Percentiles rank a stretch among this genome's conserved stretches.
Evolutionary conservation across 208 protist species (phyloP).

Genomic region (Naegleria gruberi): DNA sequence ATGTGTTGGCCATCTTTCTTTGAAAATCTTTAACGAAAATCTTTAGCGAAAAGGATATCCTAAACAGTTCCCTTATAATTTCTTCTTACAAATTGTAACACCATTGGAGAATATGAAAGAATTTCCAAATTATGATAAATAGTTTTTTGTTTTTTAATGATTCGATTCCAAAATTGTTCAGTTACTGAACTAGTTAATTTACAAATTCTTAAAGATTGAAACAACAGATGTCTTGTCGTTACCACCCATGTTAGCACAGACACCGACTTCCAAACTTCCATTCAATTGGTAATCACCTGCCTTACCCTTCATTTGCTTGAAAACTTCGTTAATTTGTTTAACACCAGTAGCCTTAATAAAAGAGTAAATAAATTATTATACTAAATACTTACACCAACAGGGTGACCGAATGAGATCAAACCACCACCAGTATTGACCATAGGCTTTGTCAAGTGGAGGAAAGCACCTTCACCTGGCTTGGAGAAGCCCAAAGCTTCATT

Average conservation of each 20-base stretch:
- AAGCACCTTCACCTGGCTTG: slow-evolving; percentile 65
- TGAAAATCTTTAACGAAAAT: no score
- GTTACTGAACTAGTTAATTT: no score
- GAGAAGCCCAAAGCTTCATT: slow-evolving; percentile 79
- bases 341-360: slow-evolving; percentile 54
- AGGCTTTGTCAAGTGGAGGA: slow-evolving; percentile 58
- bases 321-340: slow-evolving; percentile 81
- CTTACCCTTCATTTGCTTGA: slow-evolving; percentile 78
- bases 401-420: slow-evolving; percentile 75
- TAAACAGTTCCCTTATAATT: no score
- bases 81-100: no score
- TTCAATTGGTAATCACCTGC: slow-evolving; percentile 75
- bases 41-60: no score
- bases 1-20: no score
- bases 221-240: slow-evolving; percentile 79
- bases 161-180: no score
- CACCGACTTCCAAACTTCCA: slow-evolving; percentile 59
- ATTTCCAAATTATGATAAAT: no score
- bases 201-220: slow-evolving; percentile 67
- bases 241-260: slow-evolving; percentile 79
- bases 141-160: no score
- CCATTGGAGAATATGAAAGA: no score
- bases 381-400: slow-evolving; percentile 55
- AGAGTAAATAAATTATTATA: not conserved
- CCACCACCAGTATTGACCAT: slow-evolving; percentile 80